A percentile compares a stretch with the other conserved stretches of the same genome.
Evolutionary conservation across 306 rosid genomes (phyloP).

Genomic region (Pueraria montana): DNA sequence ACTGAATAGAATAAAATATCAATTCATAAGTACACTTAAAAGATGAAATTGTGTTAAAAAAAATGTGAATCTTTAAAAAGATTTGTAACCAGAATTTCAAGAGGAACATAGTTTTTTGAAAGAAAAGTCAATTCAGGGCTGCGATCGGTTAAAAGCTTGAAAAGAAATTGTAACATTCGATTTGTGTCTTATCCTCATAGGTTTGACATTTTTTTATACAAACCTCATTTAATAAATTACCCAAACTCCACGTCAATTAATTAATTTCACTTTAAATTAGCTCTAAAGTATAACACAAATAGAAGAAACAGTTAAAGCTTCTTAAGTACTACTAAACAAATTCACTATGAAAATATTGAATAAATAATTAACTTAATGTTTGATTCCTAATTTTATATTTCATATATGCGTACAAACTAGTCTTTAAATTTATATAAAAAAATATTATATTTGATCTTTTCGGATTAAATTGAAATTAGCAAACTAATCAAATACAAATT

Average conservation of each 20-base stretch:
- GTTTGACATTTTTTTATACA: neutral
- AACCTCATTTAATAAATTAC: neutral
- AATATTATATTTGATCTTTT: neutral
- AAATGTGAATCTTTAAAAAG: neutral
- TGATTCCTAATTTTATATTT: neutral
- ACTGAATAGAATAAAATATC: neutral
- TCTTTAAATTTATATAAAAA: neutral
- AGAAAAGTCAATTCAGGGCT: conserved; percentile 2
- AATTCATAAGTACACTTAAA: neutral
- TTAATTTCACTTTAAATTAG: neutral
- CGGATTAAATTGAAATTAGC: neutral
- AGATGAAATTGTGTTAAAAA: neutral
- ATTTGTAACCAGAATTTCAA: neutral
- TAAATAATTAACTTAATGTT: neutral
- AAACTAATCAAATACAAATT: neutral
- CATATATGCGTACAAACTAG: neutral
- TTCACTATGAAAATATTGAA: neutral
- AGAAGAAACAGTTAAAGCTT: neutral
- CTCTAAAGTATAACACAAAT: conserved; percentile 7
- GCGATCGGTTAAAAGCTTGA: neutral
- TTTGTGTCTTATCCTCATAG: conserved; percentile 4
- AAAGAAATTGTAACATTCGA: conserved; percentile 6
- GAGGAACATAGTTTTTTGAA: neutral
- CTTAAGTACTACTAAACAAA: neutral
- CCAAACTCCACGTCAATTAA: neutral